Base-by-base conservation (phyloP, 805 yeast species). In the Hanseniaspora thailandica region DNA sequence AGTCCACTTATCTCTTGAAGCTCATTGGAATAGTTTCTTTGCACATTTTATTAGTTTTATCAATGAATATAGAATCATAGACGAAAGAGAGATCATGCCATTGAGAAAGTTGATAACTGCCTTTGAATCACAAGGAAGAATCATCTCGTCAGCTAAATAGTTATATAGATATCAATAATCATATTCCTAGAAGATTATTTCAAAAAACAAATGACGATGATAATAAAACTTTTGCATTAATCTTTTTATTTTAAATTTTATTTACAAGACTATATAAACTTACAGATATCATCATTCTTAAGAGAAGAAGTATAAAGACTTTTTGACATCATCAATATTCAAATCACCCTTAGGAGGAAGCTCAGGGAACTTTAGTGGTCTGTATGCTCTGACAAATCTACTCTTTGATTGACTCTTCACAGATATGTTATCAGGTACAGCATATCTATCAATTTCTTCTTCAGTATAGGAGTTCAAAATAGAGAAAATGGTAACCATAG, bases 21-120 rank as follows among this genome's bases (percentile, higher is more conserved):
- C 97, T 0, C 97, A 93, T 66, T 93, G 96, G 95, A 93, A 93
- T 67, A 89, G 97, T 3, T 86, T 89, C 61, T 93, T 94, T 69
- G 93, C 96, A 15, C 98, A 93, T 65, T 93, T 85, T 62, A 77
- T 90, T 43, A 83, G 95, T 51, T 86, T 93, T 63, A 78, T 84
- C 13, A 82, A 83, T 59, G 95, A 88, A 58, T 93, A 86, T 66
- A 82, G 78, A 51, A 75, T 93, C 58, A 73, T 93, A 34, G 97
- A 88, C 56, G 71, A 80, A 50, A 72, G 74, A 52, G 99, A 93
- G 58, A 69, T 88, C 66, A 84, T 74, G 53, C 97, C 98, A 0
- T 69, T 93, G 57, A 67, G 73, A 44, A 81, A 84, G 5, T 71
- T 93, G 66, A 85, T 94, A 46, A 88, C 82, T 57, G 79, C 76